Evolutionary conservation across 371 early-diverging fungal species (phyloP), one percentile per base, ranked within the genome.

Genomic region (Amoeboaphelidium protococcarum): DNA sequence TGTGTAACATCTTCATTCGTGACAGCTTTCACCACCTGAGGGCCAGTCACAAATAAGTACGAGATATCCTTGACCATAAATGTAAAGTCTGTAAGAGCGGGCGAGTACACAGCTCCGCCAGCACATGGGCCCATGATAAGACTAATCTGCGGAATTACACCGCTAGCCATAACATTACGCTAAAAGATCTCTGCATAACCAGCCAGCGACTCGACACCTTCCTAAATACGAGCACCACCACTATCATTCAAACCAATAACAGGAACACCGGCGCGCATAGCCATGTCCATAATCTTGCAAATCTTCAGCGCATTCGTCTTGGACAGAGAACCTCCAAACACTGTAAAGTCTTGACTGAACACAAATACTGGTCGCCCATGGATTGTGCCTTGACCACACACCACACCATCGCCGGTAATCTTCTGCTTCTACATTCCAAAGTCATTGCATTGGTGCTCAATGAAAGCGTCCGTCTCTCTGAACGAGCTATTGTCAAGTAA

Each of bases 91-190:
- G 90, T 92, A 61, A 92, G 64, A 19, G 94, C 94, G 3, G 94
- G 94, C 2, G 87, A 86, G 67, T 92, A 92, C 13, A 90, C 94
- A 6, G 90, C 91, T 26, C 90, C 92, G 51, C 64, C 92, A 23
- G 94, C 94, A 58, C 91, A 92, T 3, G 94, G 94, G 1, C 94
- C 94, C 94, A 92, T 90, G 44, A 92, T 81, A 44, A 92, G 53
- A 1, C 90, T 89, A 43, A 92, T 74, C 58, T 92, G 94, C 31
- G 94, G 94, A 37, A 92, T 68, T 10, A 90, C 91, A 16, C 94
- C 94, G 1, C 86, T 85, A 1, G 87, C 84, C 54, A 78, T 49
- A 25, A 87, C 89, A 59, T 92, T 92, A 51, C 76, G 73, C 65
- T 82, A 80, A 66, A 94, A 92, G 51, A 94, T 90, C 53, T 89